phyloP scores from a whole-genome alignment of 495 filamentous ascomycete genomes.

The Evernia prunastri region DNA sequence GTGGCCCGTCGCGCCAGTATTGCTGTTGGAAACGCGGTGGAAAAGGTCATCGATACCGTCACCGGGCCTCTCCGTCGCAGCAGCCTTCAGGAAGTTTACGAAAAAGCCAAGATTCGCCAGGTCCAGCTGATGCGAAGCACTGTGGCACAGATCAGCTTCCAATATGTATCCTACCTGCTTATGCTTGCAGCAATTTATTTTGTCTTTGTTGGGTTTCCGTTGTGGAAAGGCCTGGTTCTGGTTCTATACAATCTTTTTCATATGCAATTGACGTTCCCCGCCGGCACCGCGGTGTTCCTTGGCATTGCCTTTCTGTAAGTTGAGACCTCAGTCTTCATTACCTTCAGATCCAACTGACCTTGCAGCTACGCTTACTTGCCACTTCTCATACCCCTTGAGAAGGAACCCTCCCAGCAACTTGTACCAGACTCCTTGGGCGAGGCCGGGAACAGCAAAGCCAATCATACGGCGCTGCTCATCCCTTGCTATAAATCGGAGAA shows the following conservation, averaged over 20 bases:
- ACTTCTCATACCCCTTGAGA: constrained; percentile 37
- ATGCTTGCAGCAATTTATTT: constrained; percentile 36
- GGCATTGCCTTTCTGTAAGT: constrained; percentile 33
- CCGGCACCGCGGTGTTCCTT: constrained; percentile 36
- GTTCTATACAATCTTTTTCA: constrained; percentile 37
- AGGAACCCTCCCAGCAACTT: constrained; percentile 29
- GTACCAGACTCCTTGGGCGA: constrained; percentile 8
- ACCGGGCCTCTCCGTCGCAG: neutral
- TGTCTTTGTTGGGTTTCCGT: constrained; percentile 36
- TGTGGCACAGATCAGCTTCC: constrained; percentile 35
- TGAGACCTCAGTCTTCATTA: constrained; percentile 3
- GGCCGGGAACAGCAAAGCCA: constrained; percentile 12
- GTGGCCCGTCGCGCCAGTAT: constrained; percentile 9
- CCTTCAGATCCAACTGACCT: neutral
- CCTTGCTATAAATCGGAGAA: constrained; percentile 43
- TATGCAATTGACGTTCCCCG: constrained; percentile 35
- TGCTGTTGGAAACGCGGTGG: neutral
- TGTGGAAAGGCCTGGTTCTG: constrained; percentile 41
- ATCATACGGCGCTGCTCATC: constrained; percentile 41
- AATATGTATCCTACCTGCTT: constrained; percentile 34
- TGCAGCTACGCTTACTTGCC: constrained; percentile 37
- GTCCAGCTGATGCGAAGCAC: constrained; percentile 29
- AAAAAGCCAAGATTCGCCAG: constrained; percentile 25
- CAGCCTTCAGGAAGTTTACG: constrained; percentile 21
- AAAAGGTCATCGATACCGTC: neutral